A percentile compares a stretch with the other conserved stretches of the same genome.
Conservation (phyloP, 1,284 basidiomycete species). For the Ganoderma lucidum region DNA sequence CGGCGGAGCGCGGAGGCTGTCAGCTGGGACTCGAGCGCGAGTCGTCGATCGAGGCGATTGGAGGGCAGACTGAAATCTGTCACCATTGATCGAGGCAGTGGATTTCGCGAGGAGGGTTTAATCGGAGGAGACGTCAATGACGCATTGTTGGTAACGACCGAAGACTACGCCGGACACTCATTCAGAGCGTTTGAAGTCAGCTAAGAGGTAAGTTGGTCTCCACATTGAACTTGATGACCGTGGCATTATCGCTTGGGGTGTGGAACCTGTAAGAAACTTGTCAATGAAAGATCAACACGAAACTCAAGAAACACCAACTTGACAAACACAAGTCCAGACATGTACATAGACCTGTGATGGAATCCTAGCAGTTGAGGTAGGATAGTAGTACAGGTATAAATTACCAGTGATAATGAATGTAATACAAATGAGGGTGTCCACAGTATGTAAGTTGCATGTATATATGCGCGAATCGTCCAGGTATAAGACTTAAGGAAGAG, state of each 20-base stretch:
- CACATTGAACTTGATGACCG: too few relatives aligned
- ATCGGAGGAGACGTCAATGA: too few relatives aligned
- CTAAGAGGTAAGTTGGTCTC: too few relatives aligned
- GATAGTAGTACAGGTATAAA: slow-evolving; percentile 16
- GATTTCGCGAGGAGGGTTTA: neutral
- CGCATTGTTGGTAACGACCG: neutral
- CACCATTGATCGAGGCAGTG: too few relatives aligned
- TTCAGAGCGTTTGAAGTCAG: neutral
- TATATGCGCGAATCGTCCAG: neutral
- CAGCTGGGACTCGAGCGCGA: neutral
- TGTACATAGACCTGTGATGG: neutral
- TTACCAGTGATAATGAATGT: slow-evolving; percentile 20
- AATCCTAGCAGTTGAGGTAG: neutral
- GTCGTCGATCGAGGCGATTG: neutral
- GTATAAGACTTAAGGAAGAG: neutral
- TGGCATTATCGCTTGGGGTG: neutral
- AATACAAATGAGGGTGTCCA: slow-evolving; percentile 20
- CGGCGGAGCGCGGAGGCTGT: neutral
- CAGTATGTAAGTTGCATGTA: neutral
- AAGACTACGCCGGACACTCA: neutral
- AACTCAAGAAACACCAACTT: too few relatives aligned
- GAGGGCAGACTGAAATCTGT: too few relatives aligned
- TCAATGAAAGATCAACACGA: neutral
- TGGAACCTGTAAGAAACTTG: neutral
- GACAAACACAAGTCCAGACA: neutral